These are phyloP conservation scores for Paramecium primaurelia DNA, from an alignment of 73 alveolate species.

Conservation along the genomic window DNA sequence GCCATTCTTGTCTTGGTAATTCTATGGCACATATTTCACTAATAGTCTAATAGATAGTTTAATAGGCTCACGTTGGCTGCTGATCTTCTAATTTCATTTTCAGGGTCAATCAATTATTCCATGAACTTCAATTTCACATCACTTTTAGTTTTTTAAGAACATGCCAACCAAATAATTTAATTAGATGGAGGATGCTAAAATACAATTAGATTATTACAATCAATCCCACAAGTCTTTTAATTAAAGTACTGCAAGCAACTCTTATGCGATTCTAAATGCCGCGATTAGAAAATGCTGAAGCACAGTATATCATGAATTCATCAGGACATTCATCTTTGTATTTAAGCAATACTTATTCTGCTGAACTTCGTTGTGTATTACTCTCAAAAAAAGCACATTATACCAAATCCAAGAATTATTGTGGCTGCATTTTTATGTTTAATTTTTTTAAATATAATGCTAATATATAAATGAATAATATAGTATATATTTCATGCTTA, in stretches of 20 bases:
- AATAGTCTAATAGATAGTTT: not conserved
- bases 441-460: not conserved
- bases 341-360: not conserved
- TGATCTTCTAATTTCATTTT: constrained; percentile 15
- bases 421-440: constrained; percentile 22
- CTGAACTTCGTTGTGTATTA: not conserved
- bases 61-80: constrained; percentile 29
- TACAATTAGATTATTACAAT: not conserved
- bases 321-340: constrained; percentile 5
- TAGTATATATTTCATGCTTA: not conserved
- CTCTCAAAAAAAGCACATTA: not conserved
- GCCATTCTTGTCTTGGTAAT: constrained; percentile 37
- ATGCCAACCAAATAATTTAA: not conserved
- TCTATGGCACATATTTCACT: constrained; percentile 42
- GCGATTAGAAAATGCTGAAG: not conserved
- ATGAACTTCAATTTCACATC: not conserved
- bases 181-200: not conserved
- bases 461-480: not conserved
- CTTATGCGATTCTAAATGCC: not conserved
- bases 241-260: not conserved
- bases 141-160: not conserved
- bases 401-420: not conserved
- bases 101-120: constrained; percentile 1
- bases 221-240: not conserved
- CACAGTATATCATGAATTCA: not conserved